Evolutionary conservation across 2,329 filamentous ascomycete species (phyloP).

Genomic region (Septoria linicola): DNA sequence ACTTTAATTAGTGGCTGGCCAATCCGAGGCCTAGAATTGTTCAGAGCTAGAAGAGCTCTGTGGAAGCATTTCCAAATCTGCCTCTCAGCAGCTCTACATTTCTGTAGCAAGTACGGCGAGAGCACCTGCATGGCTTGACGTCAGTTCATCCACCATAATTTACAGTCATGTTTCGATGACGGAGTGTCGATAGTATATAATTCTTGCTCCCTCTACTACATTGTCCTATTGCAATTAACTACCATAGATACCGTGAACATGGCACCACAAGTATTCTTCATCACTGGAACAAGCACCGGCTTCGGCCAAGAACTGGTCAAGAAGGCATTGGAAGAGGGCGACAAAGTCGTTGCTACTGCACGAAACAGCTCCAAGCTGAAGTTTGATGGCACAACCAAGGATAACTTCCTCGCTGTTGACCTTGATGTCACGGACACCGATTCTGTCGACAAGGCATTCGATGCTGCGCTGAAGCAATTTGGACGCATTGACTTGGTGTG

Average conservation of each 20-base stretch:
- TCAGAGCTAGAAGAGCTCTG: too few relatives aligned
- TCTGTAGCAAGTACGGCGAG: too few relatives aligned
- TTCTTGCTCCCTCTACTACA: too few relatives aligned
- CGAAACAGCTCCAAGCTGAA: constrained; percentile 47
- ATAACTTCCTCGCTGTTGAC: constrained; percentile 51
- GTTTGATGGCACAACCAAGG: constrained; percentile 42
- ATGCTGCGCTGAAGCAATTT: constrained; percentile 50
- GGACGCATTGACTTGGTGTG: constrained; percentile 56
- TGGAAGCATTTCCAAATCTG: too few relatives aligned
- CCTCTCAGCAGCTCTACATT: too few relatives aligned
- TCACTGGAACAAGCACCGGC: constrained; percentile 50
- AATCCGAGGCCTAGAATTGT: too few relatives aligned
- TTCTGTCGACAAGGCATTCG: constrained; percentile 49
- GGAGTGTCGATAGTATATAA: too few relatives aligned
- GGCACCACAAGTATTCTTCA: constrained; percentile 48
- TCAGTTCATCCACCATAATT: too few relatives aligned
- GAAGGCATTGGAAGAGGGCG: constrained; percentile 43
- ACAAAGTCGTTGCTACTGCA: constrained; percentile 49
- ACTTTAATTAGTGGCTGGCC: too few relatives aligned
- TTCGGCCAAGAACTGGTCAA: constrained; percentile 49
- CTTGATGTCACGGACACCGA: constrained; percentile 53
- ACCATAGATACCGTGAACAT: constrained; percentile 28
- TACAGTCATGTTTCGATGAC: too few relatives aligned
- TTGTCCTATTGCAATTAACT: not conserved
- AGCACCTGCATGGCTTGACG: too few relatives aligned